Base-by-base conservation (phyloP, 1,284 basidiomycete species). In the Volvariella surrecta region DNA sequence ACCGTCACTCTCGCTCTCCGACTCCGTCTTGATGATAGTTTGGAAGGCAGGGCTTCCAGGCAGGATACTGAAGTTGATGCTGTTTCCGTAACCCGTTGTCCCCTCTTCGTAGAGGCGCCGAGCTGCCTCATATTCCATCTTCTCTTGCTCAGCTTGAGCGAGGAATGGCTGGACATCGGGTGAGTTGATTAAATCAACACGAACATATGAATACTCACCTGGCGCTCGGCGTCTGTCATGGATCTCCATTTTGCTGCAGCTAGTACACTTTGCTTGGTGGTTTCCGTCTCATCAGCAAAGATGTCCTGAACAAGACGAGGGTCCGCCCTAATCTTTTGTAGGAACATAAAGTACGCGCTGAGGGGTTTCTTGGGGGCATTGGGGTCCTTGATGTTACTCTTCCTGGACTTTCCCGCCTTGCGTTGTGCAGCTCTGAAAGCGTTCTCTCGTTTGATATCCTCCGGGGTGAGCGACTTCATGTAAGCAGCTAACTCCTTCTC, bases 351-450 rank as follows among this genome's bases (percentile, higher is more conserved):
- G 60, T 96, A 97, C 2, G 93, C 92, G 54, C 82, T 87, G 21
- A 96, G 76, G 2, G 93, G 93, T 63, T 95, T 95, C 79, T 94
- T 94, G 7, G 93, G 93, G 15, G 91, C 93, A 58, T 96, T 94
- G 20, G 92, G 92, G 59, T 97, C 92, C 70, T 95, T 95, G 64
- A 97, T 85, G 62, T 97, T 96, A 50, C 88, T 86, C 73, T 88
- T 90, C 53, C 91, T 76, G 42, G 88, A 92, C 64, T 93, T 92
- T 56, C 93, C 94, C 15, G 90, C 86, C 64, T 91, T 92, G 50
- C 93, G 81, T 66, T 95, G 92, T 34, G 89, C 89, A 30, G 93
- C 81, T 37, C 93, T 82, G 68, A 84, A 96, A 3, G 73, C 73
- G 62, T 97, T 97, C 76, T 96, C 93, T 56, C 82, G 82, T 58